phyloP scores from a whole-genome alignment of 805 yeast species.

The Starmerella vitae region DNA sequence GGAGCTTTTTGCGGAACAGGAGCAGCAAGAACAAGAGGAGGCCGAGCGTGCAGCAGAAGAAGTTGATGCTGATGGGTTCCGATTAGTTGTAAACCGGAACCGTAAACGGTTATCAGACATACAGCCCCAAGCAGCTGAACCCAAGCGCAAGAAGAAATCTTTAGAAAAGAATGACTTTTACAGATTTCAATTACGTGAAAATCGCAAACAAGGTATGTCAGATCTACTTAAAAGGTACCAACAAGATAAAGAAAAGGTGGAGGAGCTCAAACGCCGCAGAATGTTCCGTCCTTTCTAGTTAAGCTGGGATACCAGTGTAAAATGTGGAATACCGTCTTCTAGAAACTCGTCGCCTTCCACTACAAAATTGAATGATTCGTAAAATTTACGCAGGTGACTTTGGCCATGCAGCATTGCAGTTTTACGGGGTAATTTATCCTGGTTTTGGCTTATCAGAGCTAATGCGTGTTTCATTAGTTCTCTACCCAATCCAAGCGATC shows the following conservation, averaged over 20 bases:
- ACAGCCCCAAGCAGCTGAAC: constrained; percentile 15
- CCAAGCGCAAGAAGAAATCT: constrained; percentile 40
- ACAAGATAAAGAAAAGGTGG: constrained; percentile 78
- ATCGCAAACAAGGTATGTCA: constrained; percentile 84
- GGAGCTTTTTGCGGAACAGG: constrained; percentile 55
- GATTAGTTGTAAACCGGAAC: constrained; percentile 75
- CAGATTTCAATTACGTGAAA: constrained; percentile 88
- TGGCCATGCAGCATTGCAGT: constrained; percentile 18
- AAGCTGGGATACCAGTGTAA: no score
- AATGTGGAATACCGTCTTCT: constrained; percentile 21
- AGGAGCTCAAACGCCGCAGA: constrained; percentile 62
- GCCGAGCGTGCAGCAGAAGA: constrained; percentile 29
- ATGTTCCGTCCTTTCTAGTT: constrained; percentile 71
- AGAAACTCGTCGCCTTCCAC: constrained; percentile 14
- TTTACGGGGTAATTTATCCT: background rate
- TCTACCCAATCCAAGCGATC: constrained; percentile 17
- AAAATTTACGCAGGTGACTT: constrained; percentile 14
- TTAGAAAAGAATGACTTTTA: constrained; percentile 84
- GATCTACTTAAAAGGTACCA: constrained; percentile 71
- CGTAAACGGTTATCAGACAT: constrained; percentile 68
- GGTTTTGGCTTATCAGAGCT: constrained; percentile 3
- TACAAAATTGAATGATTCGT: constrained; percentile 17
- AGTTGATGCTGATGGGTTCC: constrained; percentile 91
- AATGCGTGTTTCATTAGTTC: constrained; percentile 6
- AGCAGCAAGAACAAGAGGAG: constrained; percentile 33